phyloP scores from a whole-genome alignment of 179 eudicot species.

The Nepenthes alata region DNA sequence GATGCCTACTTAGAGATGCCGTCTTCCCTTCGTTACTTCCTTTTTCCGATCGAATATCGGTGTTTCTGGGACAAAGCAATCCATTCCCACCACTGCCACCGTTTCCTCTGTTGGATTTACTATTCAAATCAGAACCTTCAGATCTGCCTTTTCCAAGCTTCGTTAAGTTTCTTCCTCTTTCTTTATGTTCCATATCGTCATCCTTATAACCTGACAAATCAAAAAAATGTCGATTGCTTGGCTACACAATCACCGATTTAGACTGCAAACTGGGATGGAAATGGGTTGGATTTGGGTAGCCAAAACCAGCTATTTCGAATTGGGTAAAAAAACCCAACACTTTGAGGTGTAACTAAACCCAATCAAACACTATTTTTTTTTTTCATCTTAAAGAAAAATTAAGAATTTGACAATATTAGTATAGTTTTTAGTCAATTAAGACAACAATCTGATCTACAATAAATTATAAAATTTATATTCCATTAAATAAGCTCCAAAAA shows the following conservation, averaged over 20 bases:
- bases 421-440: no score
- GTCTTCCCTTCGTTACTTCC: constrained; percentile 31
- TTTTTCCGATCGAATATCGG: constrained; percentile 21
- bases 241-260: no score
- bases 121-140: constrained; percentile 21
- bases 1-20: constrained; percentile 30
- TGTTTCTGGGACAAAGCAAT: constrained; percentile 25
- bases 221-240: no score
- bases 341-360: no score
- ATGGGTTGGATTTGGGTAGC: no score
- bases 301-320: no score
- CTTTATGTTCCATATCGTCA: constrained; percentile 23
- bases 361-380: no score
- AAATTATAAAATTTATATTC: constrained; percentile 4
- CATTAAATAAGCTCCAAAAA: background rate
- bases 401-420: no score
- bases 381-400: no score
- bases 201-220: constrained; percentile 15
- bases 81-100: constrained; percentile 19
- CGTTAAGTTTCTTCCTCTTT: constrained; percentile 41
- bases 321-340: no score
- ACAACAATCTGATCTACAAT: constrained; percentile 16
- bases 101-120: constrained; percentile 29
- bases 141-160: constrained; percentile 47
- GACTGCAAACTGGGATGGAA: no score